These are phyloP conservation scores for Pleurotus eryngii DNA, from an alignment of 768 basidiomycete species.

Conservation along the genomic window DNA sequence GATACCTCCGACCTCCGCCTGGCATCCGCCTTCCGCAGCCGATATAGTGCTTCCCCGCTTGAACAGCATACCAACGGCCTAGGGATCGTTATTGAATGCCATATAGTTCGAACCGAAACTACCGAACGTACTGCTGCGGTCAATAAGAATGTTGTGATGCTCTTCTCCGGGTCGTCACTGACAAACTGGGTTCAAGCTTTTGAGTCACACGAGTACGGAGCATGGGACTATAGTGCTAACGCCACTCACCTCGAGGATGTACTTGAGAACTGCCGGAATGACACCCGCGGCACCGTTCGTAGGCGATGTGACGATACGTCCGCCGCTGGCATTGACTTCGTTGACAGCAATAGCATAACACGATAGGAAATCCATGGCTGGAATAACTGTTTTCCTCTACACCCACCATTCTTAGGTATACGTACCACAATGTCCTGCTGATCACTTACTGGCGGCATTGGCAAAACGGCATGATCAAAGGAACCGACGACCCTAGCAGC, in stretches of 20 bases:
- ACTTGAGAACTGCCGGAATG: constrained; percentile 90
- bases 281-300: constrained; percentile 94
- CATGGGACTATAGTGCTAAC: neutral
- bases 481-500: constrained; percentile 61
- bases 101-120: constrained; percentile 2
- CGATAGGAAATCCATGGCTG: constrained; percentile 89
- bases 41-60: constrained; percentile 97
- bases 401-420: neutral
- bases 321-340: constrained; percentile 91
- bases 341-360: constrained; percentile 95
- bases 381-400: constrained; percentile 82
- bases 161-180: constrained; percentile 86
- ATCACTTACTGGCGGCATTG: constrained; percentile 73
- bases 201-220: neutral
- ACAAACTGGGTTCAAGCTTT: constrained; percentile 54
- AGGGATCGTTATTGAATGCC: constrained; percentile 8
- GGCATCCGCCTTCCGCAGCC: constrained; percentile 93
- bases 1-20: constrained; percentile 90
- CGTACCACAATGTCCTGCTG: neutral
- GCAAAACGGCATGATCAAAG: constrained; percentile 75
- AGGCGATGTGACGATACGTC: constrained; percentile 91
- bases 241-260: constrained; percentile 67
- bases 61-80: constrained; percentile 94
- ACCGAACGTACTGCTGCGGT: constrained; percentile 69
- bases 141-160: constrained; percentile 83